Evolutionary conservation across 768 basidiomycete species (phyloP).

Genomic region (Kwoniella bestiolae): DNA sequence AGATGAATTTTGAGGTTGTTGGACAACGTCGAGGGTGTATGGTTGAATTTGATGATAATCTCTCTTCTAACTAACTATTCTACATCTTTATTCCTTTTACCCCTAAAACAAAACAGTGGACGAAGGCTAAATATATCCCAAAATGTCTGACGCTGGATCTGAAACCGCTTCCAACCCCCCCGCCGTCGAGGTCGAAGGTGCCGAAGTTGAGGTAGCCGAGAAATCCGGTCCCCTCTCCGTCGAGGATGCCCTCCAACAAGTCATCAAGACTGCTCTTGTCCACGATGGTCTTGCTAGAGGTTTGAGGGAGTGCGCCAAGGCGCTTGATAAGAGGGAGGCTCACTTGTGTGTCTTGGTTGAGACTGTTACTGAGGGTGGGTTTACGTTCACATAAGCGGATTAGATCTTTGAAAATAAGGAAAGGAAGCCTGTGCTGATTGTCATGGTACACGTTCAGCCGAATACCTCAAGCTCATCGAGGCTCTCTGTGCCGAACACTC

Average conservation of each 20-base stretch:
- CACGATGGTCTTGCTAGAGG: conserved; percentile 98
- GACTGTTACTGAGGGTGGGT: conserved; percentile 82
- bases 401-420: neutral
- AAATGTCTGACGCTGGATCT: conserved; percentile 59
- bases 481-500: conserved; percentile 99
- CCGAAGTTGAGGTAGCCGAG: conserved; percentile 84
- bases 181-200: conserved; percentile 63
- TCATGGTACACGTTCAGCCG: conserved; percentile 64
- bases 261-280: conserved; percentile 96
- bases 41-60: neutral
- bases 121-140: conserved; percentile 44
- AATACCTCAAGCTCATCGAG: conserved; percentile 99
- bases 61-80: conserved; percentile 2
- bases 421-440: neutral
- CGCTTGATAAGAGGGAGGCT: conserved; percentile 97
- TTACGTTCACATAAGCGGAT: neutral
- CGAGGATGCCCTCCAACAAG: conserved; percentile 86
- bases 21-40: neutral
- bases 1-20: conserved; percentile 1
- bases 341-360: conserved; percentile 99
- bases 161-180: conserved; percentile 57
- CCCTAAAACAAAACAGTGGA: conserved; percentile 44
- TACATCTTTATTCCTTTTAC: conserved; percentile 9
- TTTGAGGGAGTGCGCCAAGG: conserved; percentile 96
- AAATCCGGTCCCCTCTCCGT: conserved; percentile 89